Base-by-base conservation (phyloP, 805 yeast species). In the Starmera dryadoides region DNA sequence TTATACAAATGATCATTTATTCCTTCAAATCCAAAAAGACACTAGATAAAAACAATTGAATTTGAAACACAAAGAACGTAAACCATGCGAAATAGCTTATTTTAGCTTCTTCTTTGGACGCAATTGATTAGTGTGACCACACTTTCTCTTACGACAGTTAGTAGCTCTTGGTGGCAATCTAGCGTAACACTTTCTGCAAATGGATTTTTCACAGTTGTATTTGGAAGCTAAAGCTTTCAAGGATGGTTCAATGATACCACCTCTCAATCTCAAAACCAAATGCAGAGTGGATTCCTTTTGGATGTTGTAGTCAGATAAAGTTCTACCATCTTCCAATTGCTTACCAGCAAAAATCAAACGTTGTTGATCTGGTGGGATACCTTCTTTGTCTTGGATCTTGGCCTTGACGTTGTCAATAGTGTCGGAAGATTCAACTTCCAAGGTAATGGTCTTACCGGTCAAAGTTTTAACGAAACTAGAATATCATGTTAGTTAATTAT, bases 151-250 rank as follows among this genome's bases (percentile, higher is more conserved):
- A 81, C 98, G 88, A 84, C 98, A 93, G 96, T 93, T 93, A 75
- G 98, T 93, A 63, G 98, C 98, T 86, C 98, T 94, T 76, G 98
- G 96, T 68, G 98, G 98, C 69, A 93, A 89, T 82, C 98, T 93
- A 64, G 98, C 97, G 84, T 93, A 93, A 81, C 98, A 93, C 73
- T 89, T 86, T 77, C 98, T 94, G 83, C 98, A 93, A 71, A 93
- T 91, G 56, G 96, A 71, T 78, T 93, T 93, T 58, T 93, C 98
- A 81, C 98, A 93, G 95, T 93, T 93, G 91, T 85, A 93, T 79
- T 93, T 93, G 69, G 97, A 86, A 73, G 98, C 98, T 66, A 93
- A 81, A 63, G 91, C 96, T 79, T 91, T 93, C 66, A 93, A 83
- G 64, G 97, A 88, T 78, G 98, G 98, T 81, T 93, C 98, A 71